A percentile compares a stretch with the other conserved stretches of the same genome.
Evolutionary conservation across 129 eudicot species (phyloP).

Genomic region (Calendula officinalis): DNA sequence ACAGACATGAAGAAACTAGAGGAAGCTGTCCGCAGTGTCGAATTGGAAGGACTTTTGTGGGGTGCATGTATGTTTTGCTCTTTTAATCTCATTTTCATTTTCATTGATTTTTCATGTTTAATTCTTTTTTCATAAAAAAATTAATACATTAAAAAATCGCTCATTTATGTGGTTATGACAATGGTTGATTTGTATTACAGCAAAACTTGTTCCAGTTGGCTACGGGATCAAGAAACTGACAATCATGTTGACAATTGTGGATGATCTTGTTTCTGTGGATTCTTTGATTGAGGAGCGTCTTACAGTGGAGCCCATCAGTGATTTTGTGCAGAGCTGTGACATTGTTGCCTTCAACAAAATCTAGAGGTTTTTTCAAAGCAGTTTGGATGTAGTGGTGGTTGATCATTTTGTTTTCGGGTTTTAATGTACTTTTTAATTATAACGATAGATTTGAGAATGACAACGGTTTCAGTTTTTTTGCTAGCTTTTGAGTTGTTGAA

Average conservation of each 20-base stretch:
- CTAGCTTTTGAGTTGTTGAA: slow-evolving; percentile 8
- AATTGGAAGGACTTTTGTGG: slow-evolving; percentile 32
- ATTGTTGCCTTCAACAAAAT: slow-evolving; percentile 32
- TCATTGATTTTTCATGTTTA: no score
- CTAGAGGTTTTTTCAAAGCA: slow-evolving; percentile 23
- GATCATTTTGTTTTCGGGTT: slow-evolving; percentile 7
- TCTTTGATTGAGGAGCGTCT: slow-evolving; percentile 71
- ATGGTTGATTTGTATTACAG: no score
- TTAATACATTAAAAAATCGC: no score
- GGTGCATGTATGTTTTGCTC: slow-evolving; percentile 60
- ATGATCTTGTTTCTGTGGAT: slow-evolving; percentile 91
- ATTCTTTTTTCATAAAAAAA: no score
- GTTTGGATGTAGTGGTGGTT: neutral
- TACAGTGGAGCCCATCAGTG: slow-evolving; percentile 76
- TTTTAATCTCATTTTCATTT: neutral
- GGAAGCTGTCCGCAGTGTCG: slow-evolving; percentile 33
- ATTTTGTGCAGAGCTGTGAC: slow-evolving; percentile 86
- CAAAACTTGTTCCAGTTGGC: no score
- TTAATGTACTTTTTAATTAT: neutral
- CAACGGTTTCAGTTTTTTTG: neutral
- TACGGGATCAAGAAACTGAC: no score
- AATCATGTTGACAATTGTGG: slow-evolving; percentile 64
- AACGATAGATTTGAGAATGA: slow-evolving; percentile 2
- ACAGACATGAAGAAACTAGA: slow-evolving; percentile 38
- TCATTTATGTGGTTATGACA: slow-evolving; percentile 19